Percentiles rank a stretch among this genome's conserved stretches.
phyloP scores from a whole-genome alignment of 2,329 filamentous ascomycete species.

The Colletotrichum limetticola region DNA sequence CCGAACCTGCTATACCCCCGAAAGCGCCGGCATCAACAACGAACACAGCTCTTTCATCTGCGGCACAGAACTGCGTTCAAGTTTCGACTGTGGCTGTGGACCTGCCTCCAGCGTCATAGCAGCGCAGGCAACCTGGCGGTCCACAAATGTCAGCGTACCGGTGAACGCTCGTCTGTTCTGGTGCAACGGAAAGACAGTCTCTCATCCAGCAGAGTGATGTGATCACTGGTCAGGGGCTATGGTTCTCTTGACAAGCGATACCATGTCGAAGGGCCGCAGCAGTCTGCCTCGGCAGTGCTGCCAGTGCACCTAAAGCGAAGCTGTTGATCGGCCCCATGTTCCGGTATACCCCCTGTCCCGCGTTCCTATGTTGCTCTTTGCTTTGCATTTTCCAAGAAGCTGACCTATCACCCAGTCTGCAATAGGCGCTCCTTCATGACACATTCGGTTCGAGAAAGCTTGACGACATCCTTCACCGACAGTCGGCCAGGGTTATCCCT shows the following conservation, averaged over 20 bases:
- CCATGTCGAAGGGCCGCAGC: not conserved
- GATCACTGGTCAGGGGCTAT: not conserved
- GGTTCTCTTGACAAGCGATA: no score
- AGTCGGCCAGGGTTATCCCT: not conserved
- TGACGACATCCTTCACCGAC: not conserved
- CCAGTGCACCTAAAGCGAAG: not conserved
- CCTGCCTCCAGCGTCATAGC: not conserved
- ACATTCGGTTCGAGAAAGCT: not conserved
- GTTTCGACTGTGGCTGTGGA: no score
- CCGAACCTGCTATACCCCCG: not conserved
- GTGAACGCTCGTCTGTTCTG: not conserved
- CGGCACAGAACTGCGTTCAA: no score
- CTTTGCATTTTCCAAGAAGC: not conserved
- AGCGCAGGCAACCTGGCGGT: not conserved
- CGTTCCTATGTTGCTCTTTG: no score
- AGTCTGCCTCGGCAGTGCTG: conserved; percentile 1
- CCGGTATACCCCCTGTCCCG: not conserved
- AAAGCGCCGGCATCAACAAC: not conserved
- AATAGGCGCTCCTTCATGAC: not conserved
- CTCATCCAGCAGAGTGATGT: not conserved
- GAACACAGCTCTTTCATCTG: no score
- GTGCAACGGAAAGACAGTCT: no score
- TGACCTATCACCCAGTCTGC: not conserved
- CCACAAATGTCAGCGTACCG: not conserved
- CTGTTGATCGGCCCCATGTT: not conserved